Evolutionary conservation across 257 asterid genomes (phyloP).

Genomic region (Asclepias syriaca): DNA sequence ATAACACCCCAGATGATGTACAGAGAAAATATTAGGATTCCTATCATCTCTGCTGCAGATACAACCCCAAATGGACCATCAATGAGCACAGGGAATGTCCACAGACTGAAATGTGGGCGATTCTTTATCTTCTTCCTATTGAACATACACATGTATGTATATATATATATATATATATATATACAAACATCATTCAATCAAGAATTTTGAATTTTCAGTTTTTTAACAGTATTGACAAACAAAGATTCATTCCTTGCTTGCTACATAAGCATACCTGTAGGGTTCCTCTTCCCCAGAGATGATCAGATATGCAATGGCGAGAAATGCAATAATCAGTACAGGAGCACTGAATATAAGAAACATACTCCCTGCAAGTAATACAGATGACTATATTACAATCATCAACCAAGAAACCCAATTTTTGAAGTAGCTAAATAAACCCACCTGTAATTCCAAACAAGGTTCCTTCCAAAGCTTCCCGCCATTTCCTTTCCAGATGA

Average conservation of each 20-base stretch:
- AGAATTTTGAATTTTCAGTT: neutral
- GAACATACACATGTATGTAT: neutral
- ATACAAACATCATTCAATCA: neutral
- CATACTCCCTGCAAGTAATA: conserved; percentile 44
- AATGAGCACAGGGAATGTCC: conserved; percentile 82
- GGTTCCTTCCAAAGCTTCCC: conserved; percentile 22
- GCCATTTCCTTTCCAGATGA: conserved; percentile 16
- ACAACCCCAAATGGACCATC: conserved; percentile 91
- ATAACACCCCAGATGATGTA: conserved; percentile 60
- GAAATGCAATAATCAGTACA: conserved; percentile 54
- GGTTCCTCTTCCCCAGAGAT: conserved; percentile 44
- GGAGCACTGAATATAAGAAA: conserved; percentile 66
- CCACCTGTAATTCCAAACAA: conserved; percentile 52
- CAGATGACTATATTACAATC: no score
- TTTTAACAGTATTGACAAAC: neutral
- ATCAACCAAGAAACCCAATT: neutral
- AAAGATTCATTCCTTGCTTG: neutral
- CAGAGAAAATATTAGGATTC: conserved; percentile 39
- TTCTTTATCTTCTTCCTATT: conserved; percentile 34
- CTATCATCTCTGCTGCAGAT: conserved; percentile 80
- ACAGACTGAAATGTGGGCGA: conserved; percentile 43
- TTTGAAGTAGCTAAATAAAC: neutral
- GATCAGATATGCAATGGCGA: conserved; percentile 41
- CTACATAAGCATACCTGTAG: conserved; percentile 38
- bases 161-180: no score